These are phyloP conservation scores for Pseudodiploospora longispora DNA, from an alignment of 2,329 filamentous ascomycete species.

Conservation along the genomic window DNA sequence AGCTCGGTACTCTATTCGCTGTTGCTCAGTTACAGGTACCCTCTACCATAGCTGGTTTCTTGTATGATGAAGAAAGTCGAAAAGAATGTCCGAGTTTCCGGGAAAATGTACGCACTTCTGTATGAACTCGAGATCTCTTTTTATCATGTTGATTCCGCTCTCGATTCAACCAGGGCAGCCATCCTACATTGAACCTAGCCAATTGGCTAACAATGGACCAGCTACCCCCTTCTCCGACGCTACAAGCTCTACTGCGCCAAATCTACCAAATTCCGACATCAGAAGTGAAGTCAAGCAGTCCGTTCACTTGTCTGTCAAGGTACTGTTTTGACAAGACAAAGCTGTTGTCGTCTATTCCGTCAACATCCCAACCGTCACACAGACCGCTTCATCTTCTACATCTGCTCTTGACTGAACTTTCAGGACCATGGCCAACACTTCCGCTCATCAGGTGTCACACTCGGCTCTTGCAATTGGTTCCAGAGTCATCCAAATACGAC, in stretches of 20 bases:
- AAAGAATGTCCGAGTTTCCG: too few relatives aligned
- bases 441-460: constrained; percentile 25
- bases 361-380: constrained; percentile 11
- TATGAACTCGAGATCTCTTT: too few relatives aligned
- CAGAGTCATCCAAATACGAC: constrained; percentile 26
- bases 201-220: constrained; percentile 7
- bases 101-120: too few relatives aligned
- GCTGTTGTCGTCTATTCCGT: constrained; percentile 16
- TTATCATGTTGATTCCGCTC: too few relatives aligned
- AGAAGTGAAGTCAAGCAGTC: constrained; percentile 10
- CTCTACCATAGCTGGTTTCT: too few relatives aligned
- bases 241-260: constrained; percentile 11
- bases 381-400: constrained; percentile 19
- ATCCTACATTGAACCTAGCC: too few relatives aligned
- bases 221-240: neutral
- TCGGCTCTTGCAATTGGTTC: constrained; percentile 27
- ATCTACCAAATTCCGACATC: constrained; percentile 13
- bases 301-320: constrained; percentile 7
- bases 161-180: too few relatives aligned
- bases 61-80: too few relatives aligned
- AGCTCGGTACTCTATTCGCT: too few relatives aligned
- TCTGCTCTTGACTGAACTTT: constrained; percentile 15
- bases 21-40: too few relatives aligned
- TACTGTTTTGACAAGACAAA: constrained; percentile 9
- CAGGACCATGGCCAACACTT: constrained; percentile 20